Evolutionary conservation across 441 rosid species (phyloP), one percentile per base, ranked within the genome.

Genomic region (Erysimum pusillum): DNA sequence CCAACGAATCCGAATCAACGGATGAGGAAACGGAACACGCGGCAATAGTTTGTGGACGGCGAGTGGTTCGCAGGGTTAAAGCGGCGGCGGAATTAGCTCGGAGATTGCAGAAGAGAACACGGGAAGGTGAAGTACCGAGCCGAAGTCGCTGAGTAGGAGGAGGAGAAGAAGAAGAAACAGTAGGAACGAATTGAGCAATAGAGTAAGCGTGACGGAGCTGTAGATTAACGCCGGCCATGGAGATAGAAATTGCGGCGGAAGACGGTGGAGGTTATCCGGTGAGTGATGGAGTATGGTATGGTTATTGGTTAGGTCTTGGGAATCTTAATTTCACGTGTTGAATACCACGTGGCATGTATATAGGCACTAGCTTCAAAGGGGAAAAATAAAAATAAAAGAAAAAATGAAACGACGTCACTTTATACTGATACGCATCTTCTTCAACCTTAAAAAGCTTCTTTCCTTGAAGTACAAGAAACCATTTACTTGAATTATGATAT

Each of bases 1-100:
- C 59, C 36, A 81, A 72, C 38, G 83, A 53, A 60, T 65, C 74
- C 9, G 83, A 58, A 46, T 63, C 76, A 1, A 74, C 54, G 62
- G 73, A 12, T 7, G 78, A 51, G 5, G 78, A 51, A 4, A 74
- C 79, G 11, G 91, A 69, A 64, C 85, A 75, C 32, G 82, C 68
- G 11, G 82, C 9, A 45, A 85, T 54, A 69, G 64, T 69, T 3
- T 69, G 25, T 51, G 60, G 53, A 42, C 73, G 62, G 52, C 71
- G 76, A 77, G 25, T 65, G 34, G 69, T 69, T 54, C 76, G 73
- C 28, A 35, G 56, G n/a, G 17, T 60, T 34, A 67, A 66, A 71
- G 44, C 65, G 65, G 63, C 74, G 73, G 65, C 72, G 54, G 53
- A 61, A 60, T 63, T 15, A 67, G 77, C 68, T 42, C 73, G 82